Base-by-base conservation (phyloP, 768 basidiomycete genomes). In the Mycena galopus region DNA sequence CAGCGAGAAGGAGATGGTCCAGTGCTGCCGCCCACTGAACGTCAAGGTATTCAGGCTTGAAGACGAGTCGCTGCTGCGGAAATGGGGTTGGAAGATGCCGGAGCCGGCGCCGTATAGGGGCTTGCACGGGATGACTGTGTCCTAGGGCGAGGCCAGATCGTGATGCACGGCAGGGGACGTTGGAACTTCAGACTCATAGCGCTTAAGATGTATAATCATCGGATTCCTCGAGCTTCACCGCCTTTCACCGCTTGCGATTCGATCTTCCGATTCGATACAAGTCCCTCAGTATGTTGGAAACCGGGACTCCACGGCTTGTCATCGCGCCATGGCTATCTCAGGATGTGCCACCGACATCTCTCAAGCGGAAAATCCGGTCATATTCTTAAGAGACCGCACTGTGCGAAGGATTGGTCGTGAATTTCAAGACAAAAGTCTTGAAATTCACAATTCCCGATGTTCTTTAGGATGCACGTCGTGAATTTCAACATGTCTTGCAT, bases 21-120 rank as follows among this genome's bases (percentile, higher is more conserved):
- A 50, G 61, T 63, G 61, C 61, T 63, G 61, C 61, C 61, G 61
- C 61, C 61, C 61, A 63, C 61, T 63, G 61, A 50, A 63, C 44
- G 44, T 63, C 44, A 63, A 63, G 44, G 61, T 63, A 63, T 63
- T 63, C 61, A 63, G 44, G 61, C 61, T 63, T 50, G 61, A 63
- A 50, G 61, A 63, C 21, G 61, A 63, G 61, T 63, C 61, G 44
- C 61, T 63, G 61, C 61, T 63, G 61, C 61, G 44, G 29, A 63
- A 63, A 63, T 63, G 61, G 42, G 61, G 61, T n/a, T 63, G 61
- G 61, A 63, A 63, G 61, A 63, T 63, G 61, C 61, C 61, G 61
- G 61, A 63, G 61, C 61, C 61, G 39, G 61, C 61, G 44, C 61
- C 61, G 44, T 63, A 63, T 63, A 63, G 61, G 44, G 61, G 61